phyloP scores from a whole-genome alignment of 257 asterid genomes.

The Fraxinus cuspidata region DNA sequence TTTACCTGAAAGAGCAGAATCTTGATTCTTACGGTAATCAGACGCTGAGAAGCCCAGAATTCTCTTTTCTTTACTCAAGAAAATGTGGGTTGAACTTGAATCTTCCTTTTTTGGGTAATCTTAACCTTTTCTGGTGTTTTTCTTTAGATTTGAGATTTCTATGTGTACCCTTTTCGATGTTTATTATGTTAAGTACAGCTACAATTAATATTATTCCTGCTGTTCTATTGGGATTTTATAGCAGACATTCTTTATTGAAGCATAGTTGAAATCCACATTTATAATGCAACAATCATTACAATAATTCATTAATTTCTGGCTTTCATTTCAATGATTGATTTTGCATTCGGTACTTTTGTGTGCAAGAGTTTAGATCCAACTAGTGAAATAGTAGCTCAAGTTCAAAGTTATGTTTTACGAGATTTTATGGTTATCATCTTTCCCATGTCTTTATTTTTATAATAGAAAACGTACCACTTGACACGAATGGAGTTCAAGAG shows the following conservation, averaged over 20 bases:
- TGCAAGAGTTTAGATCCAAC: too few species aligned
- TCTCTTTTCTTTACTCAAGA: not conserved
- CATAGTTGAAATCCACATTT: not conserved
- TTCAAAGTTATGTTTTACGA: too few species aligned
- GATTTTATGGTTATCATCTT: too few species aligned
- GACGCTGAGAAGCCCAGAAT: constrained; percentile 28
- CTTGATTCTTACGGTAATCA: not conserved
- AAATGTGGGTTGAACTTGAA: not conserved
- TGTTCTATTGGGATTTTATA: not conserved
- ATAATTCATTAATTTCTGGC: not conserved
- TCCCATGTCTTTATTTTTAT: too few species aligned
- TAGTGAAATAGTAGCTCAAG: too few species aligned
- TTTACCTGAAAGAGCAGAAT: constrained; percentile 34
- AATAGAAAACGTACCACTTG: too few species aligned
- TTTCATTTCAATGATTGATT: not conserved
- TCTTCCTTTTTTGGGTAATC: not conserved
- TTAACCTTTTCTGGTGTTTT: not conserved
- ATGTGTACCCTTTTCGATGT: not conserved
- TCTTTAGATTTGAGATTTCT: not conserved
- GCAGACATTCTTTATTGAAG: not conserved
- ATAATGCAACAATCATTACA: not conserved
- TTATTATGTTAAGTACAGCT: not conserved
- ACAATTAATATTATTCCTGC: not conserved
- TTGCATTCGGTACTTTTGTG: not conserved
- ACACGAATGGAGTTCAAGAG: too few species aligned